Conservation (phyloP, 176 grass and related monocot genomes). For the Olyra latifolia region DNA sequence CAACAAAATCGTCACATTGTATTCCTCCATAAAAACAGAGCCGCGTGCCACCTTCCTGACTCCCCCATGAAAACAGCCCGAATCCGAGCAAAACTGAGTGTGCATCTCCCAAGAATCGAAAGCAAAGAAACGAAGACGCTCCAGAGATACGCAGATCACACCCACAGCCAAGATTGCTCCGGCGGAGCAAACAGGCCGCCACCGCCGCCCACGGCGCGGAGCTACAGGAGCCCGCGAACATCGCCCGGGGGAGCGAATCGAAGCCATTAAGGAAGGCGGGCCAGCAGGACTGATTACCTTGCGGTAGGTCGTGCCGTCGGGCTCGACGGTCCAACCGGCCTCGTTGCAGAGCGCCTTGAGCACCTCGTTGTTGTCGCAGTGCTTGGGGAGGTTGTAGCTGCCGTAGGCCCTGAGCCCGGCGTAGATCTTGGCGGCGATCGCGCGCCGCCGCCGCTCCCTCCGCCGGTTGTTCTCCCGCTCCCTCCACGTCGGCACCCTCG, state of each 20-base stretch:
- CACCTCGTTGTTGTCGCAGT: slow-evolving; percentile 99
- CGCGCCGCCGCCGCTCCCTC: slow-evolving; percentile 82
- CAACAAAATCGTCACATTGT: background rate
- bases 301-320: slow-evolving; percentile 95
- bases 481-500: slow-evolving; percentile 89
- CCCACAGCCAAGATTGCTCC: background rate
- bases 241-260: background rate
- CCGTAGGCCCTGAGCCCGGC: slow-evolving; percentile 80
- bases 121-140: background rate
- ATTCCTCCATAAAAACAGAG: background rate
- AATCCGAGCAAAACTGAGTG: background rate
- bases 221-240: background rate
- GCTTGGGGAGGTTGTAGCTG: slow-evolving; percentile 96
- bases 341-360: slow-evolving; percentile 99
- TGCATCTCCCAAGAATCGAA: background rate
- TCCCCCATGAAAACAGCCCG: background rate
- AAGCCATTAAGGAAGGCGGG: background rate
- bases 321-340: slow-evolving; percentile 91
- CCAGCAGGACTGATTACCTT: slow-evolving; percentile 38
- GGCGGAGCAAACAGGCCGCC: background rate
- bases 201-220: background rate
- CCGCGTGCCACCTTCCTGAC: background rate
- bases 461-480: slow-evolving; percentile 97
- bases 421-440: slow-evolving; percentile 98
- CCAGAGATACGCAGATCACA: slow-evolving; percentile 13